Conservation (phyloP, 2,329 filamentous ascomycete genomes). For the Fusarium begoniae region DNA sequence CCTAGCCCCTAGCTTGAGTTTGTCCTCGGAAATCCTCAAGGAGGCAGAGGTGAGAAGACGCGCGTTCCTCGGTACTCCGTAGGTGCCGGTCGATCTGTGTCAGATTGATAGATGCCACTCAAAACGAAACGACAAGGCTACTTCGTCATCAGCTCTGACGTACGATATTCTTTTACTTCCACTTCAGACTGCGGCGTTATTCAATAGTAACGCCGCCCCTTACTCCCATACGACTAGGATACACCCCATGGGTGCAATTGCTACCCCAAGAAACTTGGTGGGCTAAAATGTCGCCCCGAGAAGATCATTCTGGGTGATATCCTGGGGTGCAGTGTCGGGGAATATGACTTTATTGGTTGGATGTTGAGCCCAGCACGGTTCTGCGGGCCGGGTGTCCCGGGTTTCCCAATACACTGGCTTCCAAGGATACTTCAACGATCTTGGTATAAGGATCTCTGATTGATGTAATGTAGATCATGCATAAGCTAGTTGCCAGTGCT, state of each 20-base stretch:
- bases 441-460: conserved; percentile 1
- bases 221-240: not conserved
- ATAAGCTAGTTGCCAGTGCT: conserved; percentile 3
- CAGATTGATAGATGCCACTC: not conserved
- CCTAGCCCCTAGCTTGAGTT: conserved; percentile 77
- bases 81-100: not conserved
- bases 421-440: not conserved
- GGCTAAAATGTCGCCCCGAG: conserved; percentile 9
- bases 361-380: conserved; percentile 19
- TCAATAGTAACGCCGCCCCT: not conserved
- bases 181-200: not conserved
- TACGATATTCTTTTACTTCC: not conserved
- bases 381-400: conserved; percentile 33
- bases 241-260: not conserved
- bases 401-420: conserved; percentile 7
- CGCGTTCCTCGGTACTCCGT: conserved; percentile 63
- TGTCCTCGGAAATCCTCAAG: conserved; percentile 82
- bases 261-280: conserved; percentile 1
- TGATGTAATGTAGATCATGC: conserved; percentile 13
- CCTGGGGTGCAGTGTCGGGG: conserved; percentile 19
- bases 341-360: conserved; percentile 27
- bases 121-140: not conserved
- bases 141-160: not conserved
- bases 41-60: conserved; percentile 80
- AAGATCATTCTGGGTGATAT: conserved; percentile 16